Percentiles rank a stretch among this genome's conserved stretches.
These are phyloP conservation scores for Cyclotella sp. DNA, from an alignment of 108 stramenopile species.

Conservation along the genomic window DNA sequence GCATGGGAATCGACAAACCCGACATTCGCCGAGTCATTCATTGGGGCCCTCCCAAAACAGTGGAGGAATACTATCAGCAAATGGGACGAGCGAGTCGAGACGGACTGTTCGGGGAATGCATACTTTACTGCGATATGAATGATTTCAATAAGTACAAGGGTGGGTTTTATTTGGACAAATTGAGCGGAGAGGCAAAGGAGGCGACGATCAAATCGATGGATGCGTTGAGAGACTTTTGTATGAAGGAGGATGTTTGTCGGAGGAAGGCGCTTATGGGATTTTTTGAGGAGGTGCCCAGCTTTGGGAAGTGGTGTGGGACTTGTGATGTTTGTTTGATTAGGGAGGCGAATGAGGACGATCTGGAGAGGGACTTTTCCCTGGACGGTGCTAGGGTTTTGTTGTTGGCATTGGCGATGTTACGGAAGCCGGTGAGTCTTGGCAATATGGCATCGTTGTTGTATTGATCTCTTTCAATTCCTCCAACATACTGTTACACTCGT, in stretches of 20 bases:
- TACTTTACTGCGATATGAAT: conserved; percentile 59
- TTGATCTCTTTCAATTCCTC: not conserved
- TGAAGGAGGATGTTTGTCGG: conserved; percentile 67
- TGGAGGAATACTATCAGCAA: conserved; percentile 97
- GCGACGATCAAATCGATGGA: conserved; percentile 55
- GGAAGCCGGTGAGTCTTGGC: conserved; percentile 37
- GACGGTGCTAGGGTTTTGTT: conserved; percentile 66
- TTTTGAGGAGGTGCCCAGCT: conserved; percentile 73
- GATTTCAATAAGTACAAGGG: conserved; percentile 77
- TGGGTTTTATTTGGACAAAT: conserved; percentile 77
- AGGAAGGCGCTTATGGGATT: conserved; percentile 67
- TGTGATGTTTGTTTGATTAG: conserved; percentile 70
- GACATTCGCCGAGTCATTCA: conserved; percentile 90
- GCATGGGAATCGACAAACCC: conserved; percentile 97
- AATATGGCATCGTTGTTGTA: not conserved
- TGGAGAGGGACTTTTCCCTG: conserved; percentile 68
- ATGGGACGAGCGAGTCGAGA: conserved; percentile 97
- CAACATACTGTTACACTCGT: not conserved
- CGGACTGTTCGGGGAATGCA: conserved; percentile 76
- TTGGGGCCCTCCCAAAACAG: conserved; percentile 85
- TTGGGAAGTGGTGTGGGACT: conserved; percentile 82
- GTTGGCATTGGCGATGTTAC: conserved; percentile 43
- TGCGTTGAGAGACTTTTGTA: conserved; percentile 62
- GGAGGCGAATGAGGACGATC: conserved; percentile 55
- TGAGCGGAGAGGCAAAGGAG: conserved; percentile 52